Conservation (phyloP, 768 basidiomycete species). For the Cystofilobasidium macerans region DNA sequence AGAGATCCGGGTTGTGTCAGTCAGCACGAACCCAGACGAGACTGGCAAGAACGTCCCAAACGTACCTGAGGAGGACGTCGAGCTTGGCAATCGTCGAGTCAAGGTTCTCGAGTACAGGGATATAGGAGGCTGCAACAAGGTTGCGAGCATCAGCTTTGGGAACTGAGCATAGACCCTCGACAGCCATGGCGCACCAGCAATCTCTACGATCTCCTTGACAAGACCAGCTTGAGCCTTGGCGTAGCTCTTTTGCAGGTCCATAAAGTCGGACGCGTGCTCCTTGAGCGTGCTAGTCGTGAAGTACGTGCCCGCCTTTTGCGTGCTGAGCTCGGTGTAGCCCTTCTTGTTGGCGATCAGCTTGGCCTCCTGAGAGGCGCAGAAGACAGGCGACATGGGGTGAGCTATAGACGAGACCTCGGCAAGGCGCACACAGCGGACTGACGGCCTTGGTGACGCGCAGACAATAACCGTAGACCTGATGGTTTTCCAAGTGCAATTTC, state of each 20-base stretch:
- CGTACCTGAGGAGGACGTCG: slow-evolving; percentile 78
- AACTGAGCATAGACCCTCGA: background rate
- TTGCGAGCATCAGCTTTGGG: background rate
- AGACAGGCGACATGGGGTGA: too few relatives aligned
- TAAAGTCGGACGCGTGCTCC: slow-evolving; percentile 58
- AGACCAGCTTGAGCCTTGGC: slow-evolving; percentile 62
- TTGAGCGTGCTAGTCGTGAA: slow-evolving; percentile 75
- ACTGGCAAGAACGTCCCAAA: background rate
- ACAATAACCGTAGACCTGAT: slow-evolving; percentile 76
- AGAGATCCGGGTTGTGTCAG: background rate
- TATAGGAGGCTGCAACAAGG: slow-evolving; percentile 65
- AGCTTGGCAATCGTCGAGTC: slow-evolving; percentile 77
- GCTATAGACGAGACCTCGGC: background rate
- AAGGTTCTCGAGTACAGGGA: slow-evolving; percentile 70
- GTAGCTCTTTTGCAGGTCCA: slow-evolving; percentile 58
- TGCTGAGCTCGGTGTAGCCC: slow-evolving; percentile 70
- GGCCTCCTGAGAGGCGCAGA: slow-evolving; percentile 52
- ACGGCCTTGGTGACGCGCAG: slow-evolving; percentile 87
- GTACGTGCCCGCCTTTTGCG: slow-evolving; percentile 72
- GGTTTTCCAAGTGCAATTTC: slow-evolving; percentile 91
- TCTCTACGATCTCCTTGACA: slow-evolving; percentile 84
- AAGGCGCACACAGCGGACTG: slow-evolving; percentile 29
- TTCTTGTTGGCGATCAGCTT: slow-evolving; percentile 54
- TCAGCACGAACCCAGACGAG: too few relatives aligned
- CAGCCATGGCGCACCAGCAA: slow-evolving; percentile 58